Base-by-base conservation (phyloP, 345 rosid species). In the Dimocarpus longan region DNA sequence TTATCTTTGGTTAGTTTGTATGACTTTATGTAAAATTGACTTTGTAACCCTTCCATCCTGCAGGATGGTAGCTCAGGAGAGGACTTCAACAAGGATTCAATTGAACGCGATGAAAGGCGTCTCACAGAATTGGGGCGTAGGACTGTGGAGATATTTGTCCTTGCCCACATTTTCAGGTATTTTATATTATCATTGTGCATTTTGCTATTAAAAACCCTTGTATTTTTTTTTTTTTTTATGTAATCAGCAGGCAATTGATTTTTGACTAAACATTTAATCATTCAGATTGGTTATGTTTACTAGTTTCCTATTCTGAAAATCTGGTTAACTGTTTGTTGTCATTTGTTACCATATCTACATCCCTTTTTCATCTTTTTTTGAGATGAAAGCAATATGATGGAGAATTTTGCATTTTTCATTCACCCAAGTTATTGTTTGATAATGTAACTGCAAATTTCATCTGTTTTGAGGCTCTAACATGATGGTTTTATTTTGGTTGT, bases 121-220 rank as follows among this genome's bases (percentile, higher is more conserved):
- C 92, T 95, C 68, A 93, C 97, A 22, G 99, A 93, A 79, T 77
- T 93, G 82, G 99, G 98, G 69, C 94, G 97, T 68, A 87, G 95
- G 81, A 92, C 98, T 0, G 87, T 95, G 83, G 99, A 95, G 86
- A 90, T 89, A 81, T 93, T 91, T 95, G 95, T 88, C 64, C 97
- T 95, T 71, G 87, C 91, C 26, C 97, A 93, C 82, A 95, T 95
- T 76, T 95, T 93, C 89, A 89, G 96, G 99, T 95, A 84, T 70
- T 80, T 54, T 78, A 5, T 75, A 70, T 78, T 37, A 50, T 71
- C 10, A 28, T 11, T 70, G 8, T 22, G 52, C 72, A 28, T 26
- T 64, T 67, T 24, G 70, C 60, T 68, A 10, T 10, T 22, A 28
- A 65, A 15, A 13, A 16, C 18, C 32, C 28, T 22, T 46, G 21